Percentiles rank a stretch among this genome's conserved stretches.
phyloP scores from a whole-genome alignment of 2,329 filamentous ascomycete genomes.

The Coniochaeta sp. region DNA sequence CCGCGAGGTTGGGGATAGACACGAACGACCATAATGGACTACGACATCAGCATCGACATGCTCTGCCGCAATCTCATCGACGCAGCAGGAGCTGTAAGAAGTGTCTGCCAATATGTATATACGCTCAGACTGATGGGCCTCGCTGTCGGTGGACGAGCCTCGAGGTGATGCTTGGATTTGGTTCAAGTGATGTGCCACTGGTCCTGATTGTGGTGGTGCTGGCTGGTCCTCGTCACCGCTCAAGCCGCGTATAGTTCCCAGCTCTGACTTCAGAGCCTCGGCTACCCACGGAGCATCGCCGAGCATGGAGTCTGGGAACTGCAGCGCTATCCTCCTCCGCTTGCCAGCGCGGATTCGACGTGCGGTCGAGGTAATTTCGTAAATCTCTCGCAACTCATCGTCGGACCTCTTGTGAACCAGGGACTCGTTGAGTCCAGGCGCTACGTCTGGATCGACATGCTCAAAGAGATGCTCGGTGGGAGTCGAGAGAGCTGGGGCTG shows the following conservation, averaged over 20 bases:
- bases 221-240: neutral
- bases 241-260: conserved; percentile 13
- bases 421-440: conserved; percentile 16
- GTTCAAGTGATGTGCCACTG: neutral
- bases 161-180: neutral
- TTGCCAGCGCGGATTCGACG: conserved; percentile 62
- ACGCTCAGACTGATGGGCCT: conserved; percentile 16
- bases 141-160: neutral
- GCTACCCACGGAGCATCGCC: conserved; percentile 76
- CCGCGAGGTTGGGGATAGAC: conserved; percentile 80
- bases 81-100: conserved; percentile 93
- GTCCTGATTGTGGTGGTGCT: conserved; percentile 3
- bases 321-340: conserved; percentile 77
- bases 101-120: conserved; percentile 90
- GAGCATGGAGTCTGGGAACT: conserved; percentile 93
- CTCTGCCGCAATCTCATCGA: conserved; percentile 93
- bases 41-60: conserved; percentile 87
- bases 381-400: conserved; percentile 66
- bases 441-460: conserved; percentile 31
- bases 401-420: conserved; percentile 36
- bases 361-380: conserved; percentile 79
- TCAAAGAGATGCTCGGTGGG: conserved; percentile 54
- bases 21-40: conserved; percentile 89
- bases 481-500: conserved; percentile 55
- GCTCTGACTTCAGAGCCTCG: conserved; percentile 42